These are phyloP conservation scores for Arthrinium phaeospermum DNA, from an alignment of 2,329 filamentous ascomycete species.

Conservation along the genomic window DNA sequence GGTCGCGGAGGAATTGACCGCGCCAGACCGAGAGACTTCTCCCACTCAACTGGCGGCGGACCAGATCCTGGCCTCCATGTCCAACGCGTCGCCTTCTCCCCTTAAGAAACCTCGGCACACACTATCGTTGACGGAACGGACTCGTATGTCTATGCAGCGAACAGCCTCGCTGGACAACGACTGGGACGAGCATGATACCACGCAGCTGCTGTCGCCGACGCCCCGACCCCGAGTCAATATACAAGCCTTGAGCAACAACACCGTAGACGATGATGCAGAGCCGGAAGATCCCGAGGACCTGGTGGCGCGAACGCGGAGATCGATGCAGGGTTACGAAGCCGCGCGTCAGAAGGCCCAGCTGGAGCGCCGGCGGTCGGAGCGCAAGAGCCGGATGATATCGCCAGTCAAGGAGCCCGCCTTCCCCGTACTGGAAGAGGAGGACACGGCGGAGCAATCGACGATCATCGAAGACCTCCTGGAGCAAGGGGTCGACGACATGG, in stretches of 20 bases:
- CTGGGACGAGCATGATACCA: constrained; percentile 30
- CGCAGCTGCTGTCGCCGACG: constrained; percentile 17
- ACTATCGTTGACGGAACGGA: constrained; percentile 76
- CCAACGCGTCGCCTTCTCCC: constrained; percentile 62
- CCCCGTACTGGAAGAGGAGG: constrained; percentile 53
- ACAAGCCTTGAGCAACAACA: constrained; percentile 29
- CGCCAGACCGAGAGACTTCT: constrained; percentile 37
- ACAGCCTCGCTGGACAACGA: constrained; percentile 39
- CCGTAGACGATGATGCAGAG: background rate
- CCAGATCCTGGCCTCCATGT: constrained; percentile 61
- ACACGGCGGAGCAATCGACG: constrained; percentile 35
- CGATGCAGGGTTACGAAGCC: constrained; percentile 67
- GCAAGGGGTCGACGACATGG: constrained; percentile 72
- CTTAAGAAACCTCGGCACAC: constrained; percentile 60
- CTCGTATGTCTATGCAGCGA: constrained; percentile 78
- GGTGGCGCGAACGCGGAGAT: constrained; percentile 61
- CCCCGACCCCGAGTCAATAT: background rate
- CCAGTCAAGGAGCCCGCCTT: constrained; percentile 54
- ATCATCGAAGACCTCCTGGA: constrained; percentile 67
- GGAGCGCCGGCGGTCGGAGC: constrained; percentile 58
- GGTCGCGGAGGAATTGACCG: constrained; percentile 22
- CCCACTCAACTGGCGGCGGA: constrained; percentile 60
- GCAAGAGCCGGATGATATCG: constrained; percentile 47
- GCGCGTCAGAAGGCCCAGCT: constrained; percentile 65
- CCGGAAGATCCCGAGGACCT: constrained; percentile 53